These are phyloP conservation scores for Volvox africanus DNA, from an alignment of 139 green algal species.

Conservation along the genomic window DNA sequence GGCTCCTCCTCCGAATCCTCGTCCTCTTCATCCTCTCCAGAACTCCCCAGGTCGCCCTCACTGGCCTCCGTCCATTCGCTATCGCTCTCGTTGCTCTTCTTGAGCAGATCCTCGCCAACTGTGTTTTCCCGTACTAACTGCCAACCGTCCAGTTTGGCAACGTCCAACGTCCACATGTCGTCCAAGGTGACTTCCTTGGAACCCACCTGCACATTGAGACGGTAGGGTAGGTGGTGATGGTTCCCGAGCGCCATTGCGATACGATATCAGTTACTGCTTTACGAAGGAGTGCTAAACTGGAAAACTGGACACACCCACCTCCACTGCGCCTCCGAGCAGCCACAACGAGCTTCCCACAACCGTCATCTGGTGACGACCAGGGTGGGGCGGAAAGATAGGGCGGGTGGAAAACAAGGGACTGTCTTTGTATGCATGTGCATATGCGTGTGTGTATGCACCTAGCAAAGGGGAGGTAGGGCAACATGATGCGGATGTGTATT, in stretches of 20 bases:
- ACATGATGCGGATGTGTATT: background rate
- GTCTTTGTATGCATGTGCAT: no score
- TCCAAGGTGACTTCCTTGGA: constrained; percentile 90
- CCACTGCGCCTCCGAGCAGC: constrained; percentile 92
- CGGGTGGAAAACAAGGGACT: no score
- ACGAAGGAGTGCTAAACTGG: no score
- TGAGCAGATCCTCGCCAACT: constrained; percentile 80
- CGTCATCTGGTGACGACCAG: constrained; percentile 45
- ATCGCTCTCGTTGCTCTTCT: constrained; percentile 46
- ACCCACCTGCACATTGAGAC: background rate
- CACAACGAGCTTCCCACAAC: constrained; percentile 89
- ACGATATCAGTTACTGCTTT: no score
- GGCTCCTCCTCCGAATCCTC: background rate
- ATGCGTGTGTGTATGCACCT: no score
- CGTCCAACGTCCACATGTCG: constrained; percentile 93
- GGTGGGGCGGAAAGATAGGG: background rate
- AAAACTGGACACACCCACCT: constrained; percentile 23
- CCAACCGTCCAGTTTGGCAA: constrained; percentile 86
- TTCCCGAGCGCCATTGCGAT: no score
- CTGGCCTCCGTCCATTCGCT: constrained; percentile 47
- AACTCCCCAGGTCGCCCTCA: constrained; percentile 61
- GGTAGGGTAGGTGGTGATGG: no score
- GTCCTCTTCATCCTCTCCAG: constrained; percentile 31
- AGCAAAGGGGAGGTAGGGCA: no score
- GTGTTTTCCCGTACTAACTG: constrained; percentile 76